Evolutionary conservation across 352 stramenopile genomes (phyloP).

Genomic region (Globisporangium nodosum): DNA sequence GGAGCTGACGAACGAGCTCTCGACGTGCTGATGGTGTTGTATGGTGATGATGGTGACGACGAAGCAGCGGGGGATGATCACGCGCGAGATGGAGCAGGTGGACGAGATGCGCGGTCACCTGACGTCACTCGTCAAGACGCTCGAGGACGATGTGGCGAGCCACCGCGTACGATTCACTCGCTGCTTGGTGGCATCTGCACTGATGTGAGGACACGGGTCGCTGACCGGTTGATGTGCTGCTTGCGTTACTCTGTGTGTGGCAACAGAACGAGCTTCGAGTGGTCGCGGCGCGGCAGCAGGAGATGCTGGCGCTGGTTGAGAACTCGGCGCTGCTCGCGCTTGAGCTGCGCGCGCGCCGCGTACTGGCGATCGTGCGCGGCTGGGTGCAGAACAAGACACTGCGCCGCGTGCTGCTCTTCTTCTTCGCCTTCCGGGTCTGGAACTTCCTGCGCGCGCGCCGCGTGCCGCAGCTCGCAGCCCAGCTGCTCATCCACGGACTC

Average conservation of each 20-base stretch:
- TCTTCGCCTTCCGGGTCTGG: constrained; percentile 45
- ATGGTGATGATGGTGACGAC: neutral
- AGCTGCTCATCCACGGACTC: constrained; percentile 57
- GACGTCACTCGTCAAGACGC: constrained; percentile 45
- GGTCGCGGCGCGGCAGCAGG: constrained; percentile 27
- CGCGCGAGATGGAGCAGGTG: constrained; percentile 42
- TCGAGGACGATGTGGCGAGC: constrained; percentile 54
- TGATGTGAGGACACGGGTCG: neutral
- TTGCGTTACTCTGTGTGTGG: neutral
- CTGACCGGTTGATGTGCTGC: neutral
- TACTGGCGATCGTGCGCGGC: constrained; percentile 24
- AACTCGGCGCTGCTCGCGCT: constrained; percentile 38
- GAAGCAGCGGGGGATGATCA: constrained; percentile 36
- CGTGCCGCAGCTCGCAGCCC: constrained; percentile 53
- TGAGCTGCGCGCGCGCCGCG: constrained; percentile 31
- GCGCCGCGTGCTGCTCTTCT: constrained; percentile 42
- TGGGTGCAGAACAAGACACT: constrained; percentile 50
- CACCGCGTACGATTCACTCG: constrained; percentile 30
- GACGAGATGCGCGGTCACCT: constrained; percentile 47
- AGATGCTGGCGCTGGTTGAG: constrained; percentile 28
- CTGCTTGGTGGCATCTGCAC: neutral
- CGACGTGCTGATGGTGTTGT: neutral
- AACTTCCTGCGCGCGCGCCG: constrained; percentile 38
- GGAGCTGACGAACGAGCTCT: neutral
- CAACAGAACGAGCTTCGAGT: constrained; percentile 49